Evolutionary conservation across 768 basidiomycete species (phyloP).

Genomic region (Lyophyllum decastes): DNA sequence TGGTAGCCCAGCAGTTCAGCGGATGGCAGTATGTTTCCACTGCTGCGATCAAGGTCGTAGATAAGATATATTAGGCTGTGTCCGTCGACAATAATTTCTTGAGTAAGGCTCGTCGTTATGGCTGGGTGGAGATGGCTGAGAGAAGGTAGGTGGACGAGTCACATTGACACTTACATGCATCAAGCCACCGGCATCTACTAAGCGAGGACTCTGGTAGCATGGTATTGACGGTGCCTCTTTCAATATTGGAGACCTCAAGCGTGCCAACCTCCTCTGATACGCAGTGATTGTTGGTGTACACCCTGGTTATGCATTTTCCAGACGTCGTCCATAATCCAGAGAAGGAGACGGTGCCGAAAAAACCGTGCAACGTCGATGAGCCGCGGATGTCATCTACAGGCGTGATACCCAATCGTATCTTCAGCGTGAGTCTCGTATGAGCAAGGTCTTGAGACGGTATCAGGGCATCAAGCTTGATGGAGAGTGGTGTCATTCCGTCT

Average conservation of each 20-base stretch:
- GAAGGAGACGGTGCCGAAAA: conserved; percentile 58
- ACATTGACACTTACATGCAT: conserved; percentile 51
- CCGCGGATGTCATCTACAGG: conserved; percentile 52
- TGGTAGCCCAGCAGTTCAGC: conserved; percentile 60
- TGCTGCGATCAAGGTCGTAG: conserved; percentile 67
- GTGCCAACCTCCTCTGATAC: conserved; percentile 53
- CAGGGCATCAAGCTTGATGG: conserved; percentile 59
- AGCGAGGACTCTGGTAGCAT: conserved; percentile 69
- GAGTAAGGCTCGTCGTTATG: conserved; percentile 58
- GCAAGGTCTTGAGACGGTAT: conserved; percentile 38
- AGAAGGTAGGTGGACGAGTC: conserved; percentile 6
- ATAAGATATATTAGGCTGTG: conserved; percentile 62
- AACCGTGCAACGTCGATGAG: conserved; percentile 63
- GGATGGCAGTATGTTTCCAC: conserved; percentile 51
- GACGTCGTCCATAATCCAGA: conserved; percentile 51
- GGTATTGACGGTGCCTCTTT: conserved; percentile 52
- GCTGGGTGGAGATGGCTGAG: conserved; percentile 40
- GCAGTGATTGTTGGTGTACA: conserved; percentile 52
- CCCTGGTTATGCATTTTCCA: conserved; percentile 65
- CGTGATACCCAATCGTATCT: conserved; percentile 59
- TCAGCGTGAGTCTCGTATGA: conserved; percentile 41
- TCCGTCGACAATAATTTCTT: conserved; percentile 70
- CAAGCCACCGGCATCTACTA: conserved; percentile 70
- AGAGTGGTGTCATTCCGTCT: conserved; percentile 68
- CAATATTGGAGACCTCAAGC: conserved; percentile 49